Base-by-base conservation (phyloP, 169 alveolate species). In the Amoebophrya sp. region DNA sequence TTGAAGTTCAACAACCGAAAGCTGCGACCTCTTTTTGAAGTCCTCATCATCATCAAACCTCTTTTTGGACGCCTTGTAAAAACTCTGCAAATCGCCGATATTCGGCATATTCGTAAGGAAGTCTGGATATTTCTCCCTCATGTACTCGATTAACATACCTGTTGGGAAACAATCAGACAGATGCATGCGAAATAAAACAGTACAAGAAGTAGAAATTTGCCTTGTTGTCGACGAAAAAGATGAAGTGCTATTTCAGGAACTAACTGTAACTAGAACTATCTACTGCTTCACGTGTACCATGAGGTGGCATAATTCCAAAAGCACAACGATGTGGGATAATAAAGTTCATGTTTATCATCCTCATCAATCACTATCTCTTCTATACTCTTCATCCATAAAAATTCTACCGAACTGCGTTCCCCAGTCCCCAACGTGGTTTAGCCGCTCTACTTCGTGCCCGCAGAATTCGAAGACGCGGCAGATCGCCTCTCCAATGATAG, bases 331-430 rank as follows among this genome's bases (percentile, higher is more conserved):
- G n/a, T n/a, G n/a, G n/a, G n/a, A n/a, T n/a, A n/a, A n/a, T n/a
- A n/a, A n/a, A n/a, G n/a, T n/a, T n/a, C n/a, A n/a, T n/a, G n/a
- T n/a, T n/a, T n/a, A n/a, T n/a, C n/a, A n/a, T n/a, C n/a, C n/a
- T n/a, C n/a, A n/a, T n/a, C n/a, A n/a, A n/a, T n/a, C n/a, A n/a
- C n/a, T n/a, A n/a, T n/a, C n/a, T n/a, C n/a, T n/a, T n/a, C n/a
- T n/a, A n/a, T n/a, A n/a, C n/a, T n/a, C n/a, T n/a, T n/a, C n/a
- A n/a, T n/a, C n/a, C n/a, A n/a, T n/a, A n/a, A n/a, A n/a, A n/a
- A n/a, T n/a, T n/a, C n/a, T n/a, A n/a, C 99, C 99, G 94, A 93
- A 94, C 94, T 99, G 99, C 39, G 99, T 99, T 39, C 99, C 99
- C 99, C 99, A 98, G 94, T 99, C 99, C 29, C 99, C 99, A 40